phyloP scores from a whole-genome alignment of 1,284 basidiomycete species.

The Abortiporus biennis region DNA sequence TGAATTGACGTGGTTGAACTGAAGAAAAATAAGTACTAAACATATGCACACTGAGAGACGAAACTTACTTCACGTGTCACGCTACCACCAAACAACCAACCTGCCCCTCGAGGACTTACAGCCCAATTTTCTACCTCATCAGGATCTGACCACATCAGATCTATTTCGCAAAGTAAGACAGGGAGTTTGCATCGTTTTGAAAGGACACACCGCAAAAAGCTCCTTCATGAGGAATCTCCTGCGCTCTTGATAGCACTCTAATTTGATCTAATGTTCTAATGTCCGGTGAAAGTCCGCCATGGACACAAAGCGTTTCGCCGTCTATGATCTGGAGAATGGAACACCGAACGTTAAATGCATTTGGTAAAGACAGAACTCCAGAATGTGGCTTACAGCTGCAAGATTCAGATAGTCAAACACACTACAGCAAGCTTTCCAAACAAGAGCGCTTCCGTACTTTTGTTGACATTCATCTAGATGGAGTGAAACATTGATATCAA shows the following conservation, averaged over 20 bases:
- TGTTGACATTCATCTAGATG: conserved; percentile 87
- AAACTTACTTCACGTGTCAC: conserved; percentile 79
- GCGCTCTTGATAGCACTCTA: conserved; percentile 83
- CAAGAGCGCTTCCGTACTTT: conserved; percentile 90
- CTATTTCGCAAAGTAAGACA: conserved; percentile 36
- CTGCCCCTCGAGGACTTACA: conserved; percentile 90
- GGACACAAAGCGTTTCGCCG: conserved; percentile 86
- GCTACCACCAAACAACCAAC: conserved; percentile 89
- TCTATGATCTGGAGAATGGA: conserved; percentile 76
- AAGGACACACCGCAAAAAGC: conserved; percentile 82
- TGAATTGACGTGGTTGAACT: conserved; percentile 92
- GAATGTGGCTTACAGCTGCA: conserved; percentile 70
- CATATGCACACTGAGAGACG: background rate
- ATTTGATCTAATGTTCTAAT: conserved; percentile 92
- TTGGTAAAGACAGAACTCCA: background rate
- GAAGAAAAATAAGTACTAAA: background rate
- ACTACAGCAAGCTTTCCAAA: conserved; percentile 94
- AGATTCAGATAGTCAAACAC: conserved; percentile 95
- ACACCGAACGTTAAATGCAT: background rate
- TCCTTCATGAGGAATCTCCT: conserved; percentile 97
- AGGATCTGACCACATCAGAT: conserved; percentile 97
- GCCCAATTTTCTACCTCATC: conserved; percentile 96
- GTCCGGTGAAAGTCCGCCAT: conserved; percentile 90
- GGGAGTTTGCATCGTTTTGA: background rate
- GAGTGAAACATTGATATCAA: background rate